Percentiles rank a stretch among this genome's conserved stretches.
phyloP scores from a whole-genome alignment of 2,329 filamentous ascomycete genomes.

The Dothiorella sarmentorum region DNA sequence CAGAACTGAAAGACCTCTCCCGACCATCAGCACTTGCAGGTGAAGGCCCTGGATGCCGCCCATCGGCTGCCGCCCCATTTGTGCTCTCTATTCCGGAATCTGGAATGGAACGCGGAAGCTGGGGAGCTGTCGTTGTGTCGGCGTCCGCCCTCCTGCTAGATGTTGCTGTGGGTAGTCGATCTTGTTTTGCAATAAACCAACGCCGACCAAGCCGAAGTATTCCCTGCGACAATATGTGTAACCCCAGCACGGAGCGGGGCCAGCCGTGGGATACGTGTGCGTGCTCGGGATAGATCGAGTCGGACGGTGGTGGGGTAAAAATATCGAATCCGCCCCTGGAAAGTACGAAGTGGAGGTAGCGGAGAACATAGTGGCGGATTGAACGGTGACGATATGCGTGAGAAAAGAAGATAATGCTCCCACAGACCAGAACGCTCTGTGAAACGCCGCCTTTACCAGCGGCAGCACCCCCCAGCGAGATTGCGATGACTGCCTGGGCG shows the following conservation, averaged over 20 bases:
- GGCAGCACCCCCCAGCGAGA: constrained; percentile 81
- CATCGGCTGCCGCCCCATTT: constrained; percentile 40
- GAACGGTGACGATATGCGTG: constrained; percentile 29
- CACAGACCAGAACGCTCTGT: constrained; percentile 68
- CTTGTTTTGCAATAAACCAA: constrained; percentile 19
- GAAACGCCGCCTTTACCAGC: constrained; percentile 65
- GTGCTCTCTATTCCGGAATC: constrained; percentile 24
- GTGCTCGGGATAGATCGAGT: constrained; percentile 34
- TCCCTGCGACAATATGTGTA: constrained; percentile 72
- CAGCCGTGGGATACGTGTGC: constrained; percentile 57
- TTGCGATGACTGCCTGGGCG: constrained; percentile 87
- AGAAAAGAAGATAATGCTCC: constrained; percentile 60
- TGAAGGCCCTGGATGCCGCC: constrained; percentile 50
- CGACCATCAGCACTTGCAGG: constrained; percentile 52
- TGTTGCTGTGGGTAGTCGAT: constrained; percentile 11
- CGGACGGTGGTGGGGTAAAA: constrained; percentile 37
- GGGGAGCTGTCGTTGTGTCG: constrained; percentile 49
- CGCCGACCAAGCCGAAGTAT: constrained; percentile 65
- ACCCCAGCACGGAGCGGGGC: constrained; percentile 66
- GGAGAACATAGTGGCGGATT: constrained; percentile 33
- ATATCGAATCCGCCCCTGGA: constrained; percentile 41
- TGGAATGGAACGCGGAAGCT: constrained; percentile 44
- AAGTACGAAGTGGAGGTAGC: constrained; percentile 45
- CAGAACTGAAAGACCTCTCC: constrained; percentile 53
- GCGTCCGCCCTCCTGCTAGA: constrained; percentile 52